Evolutionary conservation across 768 basidiomycete species (phyloP).

Genomic region (Mycena filopes): DNA sequence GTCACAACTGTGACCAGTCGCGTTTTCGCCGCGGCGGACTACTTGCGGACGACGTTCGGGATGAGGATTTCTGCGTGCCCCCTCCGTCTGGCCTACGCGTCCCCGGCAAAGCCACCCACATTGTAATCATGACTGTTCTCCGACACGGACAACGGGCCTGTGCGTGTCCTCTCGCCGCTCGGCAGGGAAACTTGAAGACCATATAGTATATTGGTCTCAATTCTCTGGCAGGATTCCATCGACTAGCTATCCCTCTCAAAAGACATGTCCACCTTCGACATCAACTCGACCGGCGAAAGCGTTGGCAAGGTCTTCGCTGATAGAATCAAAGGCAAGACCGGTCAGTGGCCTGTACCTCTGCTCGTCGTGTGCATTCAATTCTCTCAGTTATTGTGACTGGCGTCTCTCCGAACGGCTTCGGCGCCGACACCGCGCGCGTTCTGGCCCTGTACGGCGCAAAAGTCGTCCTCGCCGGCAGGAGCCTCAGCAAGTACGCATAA

Average conservation of each 20-base stretch:
- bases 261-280: conserved; percentile 15
- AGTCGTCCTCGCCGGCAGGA: conserved; percentile 17
- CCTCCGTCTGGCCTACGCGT: no score
- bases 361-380: background rate
- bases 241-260: background rate
- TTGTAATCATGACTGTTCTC: no score
- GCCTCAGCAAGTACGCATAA: conserved; percentile 8
- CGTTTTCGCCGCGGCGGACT: no score
- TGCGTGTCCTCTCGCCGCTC: no score
- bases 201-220: no score
- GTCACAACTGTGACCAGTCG: no score
- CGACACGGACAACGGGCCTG: no score
- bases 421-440: conserved; percentile 10
- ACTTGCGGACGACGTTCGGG: no score
- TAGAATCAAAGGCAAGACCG: conserved; percentile 20
- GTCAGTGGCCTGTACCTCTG: background rate
- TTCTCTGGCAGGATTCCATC: background rate
- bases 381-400: conserved; percentile 13
- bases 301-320: conserved; percentile 21
- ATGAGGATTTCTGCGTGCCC: no score
- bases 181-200: no score
- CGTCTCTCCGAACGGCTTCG: conserved; percentile 18
- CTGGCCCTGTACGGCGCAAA: conserved; percentile 14
- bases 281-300: conserved; percentile 17
- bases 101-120: no score